phyloP scores from a whole-genome alignment of 2,329 filamentous ascomycete species.

The Pseudohalonectria lignicola region DNA sequence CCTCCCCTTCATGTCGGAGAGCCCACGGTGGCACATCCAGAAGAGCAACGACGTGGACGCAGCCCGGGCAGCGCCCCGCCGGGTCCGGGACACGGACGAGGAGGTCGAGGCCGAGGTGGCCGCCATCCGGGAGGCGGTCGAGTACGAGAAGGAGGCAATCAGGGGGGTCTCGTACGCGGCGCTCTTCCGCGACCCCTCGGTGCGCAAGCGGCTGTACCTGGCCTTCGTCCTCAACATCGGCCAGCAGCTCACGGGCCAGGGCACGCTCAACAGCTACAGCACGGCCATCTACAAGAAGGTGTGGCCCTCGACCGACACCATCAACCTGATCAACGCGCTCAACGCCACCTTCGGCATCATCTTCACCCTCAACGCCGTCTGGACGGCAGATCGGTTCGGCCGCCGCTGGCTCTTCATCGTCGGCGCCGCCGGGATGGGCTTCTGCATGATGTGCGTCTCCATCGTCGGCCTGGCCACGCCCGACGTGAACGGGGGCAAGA shows the following conservation, averaged over 20 bases:
- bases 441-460: constrained; percentile 59
- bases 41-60: constrained; percentile 46
- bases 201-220: constrained; percentile 55
- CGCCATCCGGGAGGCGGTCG: constrained; percentile 55
- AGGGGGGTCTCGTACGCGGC: constrained; percentile 40
- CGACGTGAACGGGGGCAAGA: constrained; percentile 35
- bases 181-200: constrained; percentile 58
- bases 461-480: constrained; percentile 34
- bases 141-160: constrained; percentile 62
- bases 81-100: constrained; percentile 51
- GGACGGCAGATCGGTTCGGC: constrained; percentile 63
- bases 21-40: constrained; percentile 58
- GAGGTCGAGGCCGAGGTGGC: constrained; percentile 57
- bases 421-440: constrained; percentile 56
- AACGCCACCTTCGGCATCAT: constrained; percentile 64
- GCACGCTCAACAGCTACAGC: constrained; percentile 61
- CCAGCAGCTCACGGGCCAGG: constrained; percentile 60
- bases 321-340: constrained; percentile 63
- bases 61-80: constrained; percentile 45
- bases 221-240: constrained; percentile 59
- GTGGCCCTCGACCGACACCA: constrained; percentile 45
- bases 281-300: constrained; percentile 66
- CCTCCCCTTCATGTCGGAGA: constrained; percentile 56
- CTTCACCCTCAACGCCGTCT: constrained; percentile 63
- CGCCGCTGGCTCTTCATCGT: constrained; percentile 59